These are phyloP conservation scores for Tetraselmis chui DNA, from an alignment of 139 green algal genomes.

Conservation along the genomic window DNA sequence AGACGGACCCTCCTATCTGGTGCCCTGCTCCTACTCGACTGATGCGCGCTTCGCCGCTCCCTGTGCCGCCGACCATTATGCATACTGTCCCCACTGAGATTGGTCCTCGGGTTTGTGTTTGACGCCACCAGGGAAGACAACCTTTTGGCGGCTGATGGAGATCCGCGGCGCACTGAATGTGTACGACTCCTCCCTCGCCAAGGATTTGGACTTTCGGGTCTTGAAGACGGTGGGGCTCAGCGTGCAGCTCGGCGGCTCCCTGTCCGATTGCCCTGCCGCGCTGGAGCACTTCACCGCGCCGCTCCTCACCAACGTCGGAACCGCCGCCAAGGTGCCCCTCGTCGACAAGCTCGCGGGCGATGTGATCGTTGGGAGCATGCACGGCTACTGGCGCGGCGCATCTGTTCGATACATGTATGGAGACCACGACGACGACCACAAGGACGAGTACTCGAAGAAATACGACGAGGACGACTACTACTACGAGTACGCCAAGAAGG, in stretches of 20 bases:
- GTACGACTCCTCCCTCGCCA: background rate
- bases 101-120: background rate
- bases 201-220: background rate
- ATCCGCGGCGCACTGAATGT: background rate
- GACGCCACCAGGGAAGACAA: background rate
- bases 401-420: too few relatives aligned
- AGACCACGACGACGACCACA: too few relatives aligned
- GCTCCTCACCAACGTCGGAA: background rate
- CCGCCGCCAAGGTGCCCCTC: background rate
- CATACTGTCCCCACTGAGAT: background rate
- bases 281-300: background rate
- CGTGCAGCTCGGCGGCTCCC: background rate
- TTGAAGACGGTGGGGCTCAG: background rate
- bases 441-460: too few relatives aligned
- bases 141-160: background rate
- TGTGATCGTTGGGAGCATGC: background rate
- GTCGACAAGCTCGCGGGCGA: background rate
- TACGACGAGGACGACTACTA: too few relatives aligned
- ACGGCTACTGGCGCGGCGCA: too few relatives aligned
- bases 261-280: background rate
- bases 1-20: too few relatives aligned
- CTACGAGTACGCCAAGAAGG: too few relatives aligned
- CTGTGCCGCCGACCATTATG: too few relatives aligned
- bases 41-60: too few relatives aligned
- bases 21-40: too few relatives aligned